phyloP scores from a whole-genome alignment of 768 basidiomycete species.

The Russula lepida region DNA sequence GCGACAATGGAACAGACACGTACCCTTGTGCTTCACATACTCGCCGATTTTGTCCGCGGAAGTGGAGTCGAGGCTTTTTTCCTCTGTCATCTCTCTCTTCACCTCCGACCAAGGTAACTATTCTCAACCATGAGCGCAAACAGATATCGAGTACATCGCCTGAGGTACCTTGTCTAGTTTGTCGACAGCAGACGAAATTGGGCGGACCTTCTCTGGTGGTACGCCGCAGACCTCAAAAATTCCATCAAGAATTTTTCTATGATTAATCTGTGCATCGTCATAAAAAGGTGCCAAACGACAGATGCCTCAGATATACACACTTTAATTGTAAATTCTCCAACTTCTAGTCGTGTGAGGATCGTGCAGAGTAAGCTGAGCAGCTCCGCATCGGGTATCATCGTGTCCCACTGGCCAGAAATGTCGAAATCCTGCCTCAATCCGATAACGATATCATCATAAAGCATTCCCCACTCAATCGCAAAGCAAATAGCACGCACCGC shows the following conservation, averaged over 20 bases:
- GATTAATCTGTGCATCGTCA: constrained; percentile 57
- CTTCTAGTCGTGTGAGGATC: constrained; percentile 71
- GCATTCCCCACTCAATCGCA: background rate
- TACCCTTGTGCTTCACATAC: constrained; percentile 93
- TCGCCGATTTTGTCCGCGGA: constrained; percentile 93
- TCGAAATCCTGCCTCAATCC: constrained; percentile 71
- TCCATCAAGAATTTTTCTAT: constrained; percentile 94
- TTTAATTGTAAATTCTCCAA: constrained; percentile 94
- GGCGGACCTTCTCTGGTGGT: constrained; percentile 76
- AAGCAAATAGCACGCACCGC: constrained; percentile 47
- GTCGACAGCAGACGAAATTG: constrained; percentile 94
- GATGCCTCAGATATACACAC: constrained; percentile 29
- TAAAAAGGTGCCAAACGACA: background rate
- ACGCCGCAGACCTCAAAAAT: constrained; percentile 97
- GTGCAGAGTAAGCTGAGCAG: constrained; percentile 76
- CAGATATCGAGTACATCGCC: background rate
- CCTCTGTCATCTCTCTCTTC: constrained; percentile 91
- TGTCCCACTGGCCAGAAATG: constrained; percentile 84
- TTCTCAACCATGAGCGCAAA: background rate
- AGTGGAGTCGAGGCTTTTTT: constrained; percentile 77
- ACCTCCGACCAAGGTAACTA: constrained; percentile 83
- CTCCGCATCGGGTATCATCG: constrained; percentile 97
- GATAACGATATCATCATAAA: background rate
- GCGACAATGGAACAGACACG: constrained; percentile 2
- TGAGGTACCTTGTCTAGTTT: constrained; percentile 85